Evolutionary conservation across 768 basidiomycete genomes (phyloP), one percentile per base, ranked within the genome.

Genomic region (Lentinula lateritia): DNA sequence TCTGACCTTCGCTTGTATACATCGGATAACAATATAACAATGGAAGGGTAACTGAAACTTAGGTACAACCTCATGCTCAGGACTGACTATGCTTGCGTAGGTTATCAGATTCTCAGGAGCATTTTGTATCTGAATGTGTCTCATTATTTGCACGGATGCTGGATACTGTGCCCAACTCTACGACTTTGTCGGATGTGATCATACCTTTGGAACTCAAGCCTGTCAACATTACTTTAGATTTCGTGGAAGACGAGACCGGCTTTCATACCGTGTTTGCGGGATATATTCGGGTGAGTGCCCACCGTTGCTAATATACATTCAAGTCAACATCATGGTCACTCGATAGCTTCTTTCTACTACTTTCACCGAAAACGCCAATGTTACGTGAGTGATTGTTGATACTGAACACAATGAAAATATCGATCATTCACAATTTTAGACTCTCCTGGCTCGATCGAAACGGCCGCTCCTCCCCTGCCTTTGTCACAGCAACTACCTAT

Each of bases 1-100:
- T 70, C 69, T 15, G 69, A 70, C 61, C 56, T 68, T 16, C 55
- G 68, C n/a, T 52, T 70, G 3, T 70, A 67, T 34, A 50, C 52
- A 0, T 63, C 62, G 3, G 69, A 70, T 53, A 65, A 63, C 18
- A 70, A 69, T 32, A 60, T 60, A 4, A 70, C 68, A 13, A 66
- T 70, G 50, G 52, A 52, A 45, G 55, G 50, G 69, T 70, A 48
- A 12, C 50, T 56, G 6, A 18, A n/a, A 16, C 12, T 41, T 53
- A 2, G 10, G 18, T 18, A 9, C 35, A 38, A 7, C 52, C n/a
- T 13, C 15, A 12, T 53, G 18, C 15, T 36, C 34, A 9, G 18
- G 5, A 16, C 28, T 28, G 28, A 28, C 3, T 53, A 13, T 18
- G 15, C 36, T 53, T 34, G 36, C 32, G 7, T 15, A 53, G 52